Evolutionary conservation across 2,329 filamentous ascomycete genomes (phyloP).

Genomic region (Talaromyces funiculosus): DNA sequence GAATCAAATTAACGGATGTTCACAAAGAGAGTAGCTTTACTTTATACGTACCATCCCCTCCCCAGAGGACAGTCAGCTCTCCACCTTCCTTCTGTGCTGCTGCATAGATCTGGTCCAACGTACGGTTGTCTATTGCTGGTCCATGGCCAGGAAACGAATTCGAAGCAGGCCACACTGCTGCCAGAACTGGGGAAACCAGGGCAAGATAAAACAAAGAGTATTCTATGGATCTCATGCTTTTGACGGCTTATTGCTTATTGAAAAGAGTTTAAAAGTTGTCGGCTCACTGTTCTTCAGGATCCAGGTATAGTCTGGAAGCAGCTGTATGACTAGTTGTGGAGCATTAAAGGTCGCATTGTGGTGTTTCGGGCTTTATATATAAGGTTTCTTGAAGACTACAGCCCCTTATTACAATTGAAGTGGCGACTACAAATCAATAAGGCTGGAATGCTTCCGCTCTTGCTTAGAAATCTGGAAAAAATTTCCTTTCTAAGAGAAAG

Average conservation of each 20-base stretch:
- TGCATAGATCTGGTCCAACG: slow-evolving; percentile 47
- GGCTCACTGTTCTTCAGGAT: not conserved
- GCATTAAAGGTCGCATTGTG: not conserved
- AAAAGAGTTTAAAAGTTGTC: not conserved
- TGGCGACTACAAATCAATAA: too few species aligned
- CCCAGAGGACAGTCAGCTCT: slow-evolving; percentile 16
- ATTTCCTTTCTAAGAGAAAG: not conserved
- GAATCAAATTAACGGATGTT: not conserved
- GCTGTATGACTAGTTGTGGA: not conserved
- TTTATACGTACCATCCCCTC: slow-evolving; percentile 18
- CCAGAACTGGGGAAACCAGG: not conserved
- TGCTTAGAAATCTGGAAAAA: not conserved
- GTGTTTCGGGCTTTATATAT: not conserved
- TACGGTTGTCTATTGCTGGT: slow-evolving; percentile 38
- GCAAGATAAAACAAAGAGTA: not conserved
- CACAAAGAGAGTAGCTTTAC: not conserved
- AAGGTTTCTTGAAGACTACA: not conserved
- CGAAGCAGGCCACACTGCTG: not conserved
- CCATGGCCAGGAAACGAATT: slow-evolving; percentile 10
- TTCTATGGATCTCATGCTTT: not conserved
- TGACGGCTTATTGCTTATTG: not conserved
- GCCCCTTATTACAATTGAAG: not conserved
- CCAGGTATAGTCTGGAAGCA: not conserved
- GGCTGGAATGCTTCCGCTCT: not conserved
- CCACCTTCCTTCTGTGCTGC: slow-evolving; percentile 43